phyloP scores from a whole-genome alignment of 345 rosid genomes.

The Euphorbia pulcherrima region DNA sequence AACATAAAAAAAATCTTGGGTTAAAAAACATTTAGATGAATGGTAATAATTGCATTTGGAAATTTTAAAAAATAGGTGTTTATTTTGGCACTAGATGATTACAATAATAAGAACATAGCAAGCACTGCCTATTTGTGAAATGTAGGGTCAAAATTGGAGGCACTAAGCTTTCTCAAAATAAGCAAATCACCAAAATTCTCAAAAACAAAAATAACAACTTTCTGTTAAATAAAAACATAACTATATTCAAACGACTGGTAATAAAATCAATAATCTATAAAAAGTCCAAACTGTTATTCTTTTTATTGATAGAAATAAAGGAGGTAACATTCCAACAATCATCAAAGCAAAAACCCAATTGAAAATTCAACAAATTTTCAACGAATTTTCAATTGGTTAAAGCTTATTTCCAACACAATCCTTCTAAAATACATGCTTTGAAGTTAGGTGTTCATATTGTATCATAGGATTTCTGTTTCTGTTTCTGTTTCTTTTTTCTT shows the following conservation, averaged over 20 bases:
- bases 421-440: background rate
- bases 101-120: background rate
- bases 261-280: slow-evolving; percentile 15
- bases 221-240: slow-evolving; percentile 2
- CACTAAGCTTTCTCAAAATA: slow-evolving; percentile 14
- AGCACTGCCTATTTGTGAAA: background rate
- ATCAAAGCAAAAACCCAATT: background rate
- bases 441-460: background rate
- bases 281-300: background rate
- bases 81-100: background rate
- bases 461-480: too few species aligned
- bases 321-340: background rate
- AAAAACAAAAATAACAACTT: slow-evolving; percentile 9
- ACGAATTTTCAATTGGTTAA: slow-evolving; percentile 5
- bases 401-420: too few species aligned
- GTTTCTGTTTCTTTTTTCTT: background rate
- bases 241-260: slow-evolving; percentile 22
- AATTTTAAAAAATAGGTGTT: background rate
- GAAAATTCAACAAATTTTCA: slow-evolving; percentile 9
- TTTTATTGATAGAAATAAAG: slow-evolving; percentile 8
- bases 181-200: slow-evolving; percentile 5
- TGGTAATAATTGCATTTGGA: background rate
- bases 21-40: background rate
- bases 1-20: background rate
- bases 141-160: slow-evolving; percentile 8